Percentiles rank a stretch among this genome's conserved stretches.
phyloP scores from a whole-genome alignment of 306 rosid genomes.

The Vicia sativa region DNA sequence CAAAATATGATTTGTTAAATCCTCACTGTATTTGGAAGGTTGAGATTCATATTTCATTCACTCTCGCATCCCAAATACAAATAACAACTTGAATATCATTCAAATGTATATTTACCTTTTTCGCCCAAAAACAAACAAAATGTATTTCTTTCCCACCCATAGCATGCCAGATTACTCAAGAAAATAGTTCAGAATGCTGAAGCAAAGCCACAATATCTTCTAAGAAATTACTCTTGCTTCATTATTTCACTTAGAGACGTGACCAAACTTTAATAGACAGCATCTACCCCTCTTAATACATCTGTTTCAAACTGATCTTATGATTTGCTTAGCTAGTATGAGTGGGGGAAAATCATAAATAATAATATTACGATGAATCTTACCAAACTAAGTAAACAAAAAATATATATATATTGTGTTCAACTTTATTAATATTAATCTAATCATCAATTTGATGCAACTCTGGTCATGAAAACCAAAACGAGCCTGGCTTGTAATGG shows the following conservation, averaged over 20 bases:
- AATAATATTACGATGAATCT: neutral
- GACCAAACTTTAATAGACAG: conserved; percentile 1
- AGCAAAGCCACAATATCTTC: conserved; percentile 20
- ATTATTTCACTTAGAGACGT: conserved; percentile 13
- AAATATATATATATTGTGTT: neutral
- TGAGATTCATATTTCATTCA: neutral
- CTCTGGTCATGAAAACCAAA: neutral
- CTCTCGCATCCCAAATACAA: no score
- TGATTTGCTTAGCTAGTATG: conserved; percentile 1
- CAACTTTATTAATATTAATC: conserved; percentile 17
- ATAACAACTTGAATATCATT: no score
- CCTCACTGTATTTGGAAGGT: conserved; percentile 15
- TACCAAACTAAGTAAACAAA: neutral
- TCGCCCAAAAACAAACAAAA: no score
- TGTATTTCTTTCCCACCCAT: no score
- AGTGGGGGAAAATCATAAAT: neutral
- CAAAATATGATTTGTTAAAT: conserved; percentile 8
- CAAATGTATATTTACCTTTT: no score
- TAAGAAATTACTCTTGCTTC: conserved; percentile 6
- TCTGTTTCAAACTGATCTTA: conserved; percentile 17
- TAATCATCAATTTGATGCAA: conserved; percentile 9
- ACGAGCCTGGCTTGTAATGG: conserved; percentile 17
- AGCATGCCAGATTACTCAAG: no score
- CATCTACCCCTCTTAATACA: conserved; percentile 8
- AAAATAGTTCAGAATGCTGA: conserved; percentile 34